Conservation (phyloP, 129 eudicot species). For the Apium graveolens region DNA sequence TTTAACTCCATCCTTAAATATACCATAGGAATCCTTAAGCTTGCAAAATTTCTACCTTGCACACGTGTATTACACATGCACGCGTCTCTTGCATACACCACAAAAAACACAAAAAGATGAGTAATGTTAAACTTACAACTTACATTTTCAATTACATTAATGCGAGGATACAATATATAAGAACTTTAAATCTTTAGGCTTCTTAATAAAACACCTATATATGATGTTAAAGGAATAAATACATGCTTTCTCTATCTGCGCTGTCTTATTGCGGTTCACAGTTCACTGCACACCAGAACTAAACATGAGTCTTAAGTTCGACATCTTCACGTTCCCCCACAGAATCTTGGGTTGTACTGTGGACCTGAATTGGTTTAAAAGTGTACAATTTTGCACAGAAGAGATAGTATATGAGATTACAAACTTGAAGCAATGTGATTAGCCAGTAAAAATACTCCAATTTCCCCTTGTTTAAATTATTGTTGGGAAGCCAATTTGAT, state of each 20-base stretch:
- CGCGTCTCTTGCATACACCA: too few relatives aligned
- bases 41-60: too few relatives aligned
- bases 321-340: slow-evolving; percentile 29
- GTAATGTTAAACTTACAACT: too few relatives aligned
- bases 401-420: slow-evolving; percentile 60
- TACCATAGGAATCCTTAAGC: too few relatives aligned
- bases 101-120: too few relatives aligned
- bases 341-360: slow-evolving; percentile 15
- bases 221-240: background rate
- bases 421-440: slow-evolving; percentile 60
- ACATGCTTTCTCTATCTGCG: background rate
- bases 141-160: too few relatives aligned
- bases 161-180: background rate
- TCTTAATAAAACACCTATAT: too few relatives aligned
- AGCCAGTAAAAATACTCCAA: slow-evolving; percentile 84
- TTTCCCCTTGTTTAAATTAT: slow-evolving; percentile 66
- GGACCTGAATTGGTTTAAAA: slow-evolving; percentile 60
- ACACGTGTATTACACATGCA: too few relatives aligned
- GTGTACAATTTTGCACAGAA: slow-evolving; percentile 74
- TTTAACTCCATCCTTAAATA: too few relatives aligned
- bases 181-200: background rate
- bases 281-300: slow-evolving; percentile 1
- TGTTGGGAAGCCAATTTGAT: slow-evolving; percentile 82
- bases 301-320: slow-evolving; percentile 39
- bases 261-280: background rate